Evolutionary conservation across 2,329 filamentous ascomycete species (phyloP), one percentile per base, ranked within the genome.

Genomic region (Nemania sp.): DNA sequence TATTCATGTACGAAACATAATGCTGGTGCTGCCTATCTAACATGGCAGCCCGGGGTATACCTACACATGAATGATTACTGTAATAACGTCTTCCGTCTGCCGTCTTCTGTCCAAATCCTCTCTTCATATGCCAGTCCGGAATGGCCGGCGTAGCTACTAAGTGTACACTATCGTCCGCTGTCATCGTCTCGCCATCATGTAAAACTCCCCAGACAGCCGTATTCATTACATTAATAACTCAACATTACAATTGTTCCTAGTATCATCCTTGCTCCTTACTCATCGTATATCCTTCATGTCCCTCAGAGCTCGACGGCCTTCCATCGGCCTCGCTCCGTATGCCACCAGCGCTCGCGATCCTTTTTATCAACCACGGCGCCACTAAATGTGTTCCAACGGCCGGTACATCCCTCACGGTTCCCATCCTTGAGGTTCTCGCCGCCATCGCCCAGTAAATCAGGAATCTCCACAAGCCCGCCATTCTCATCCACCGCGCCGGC

Each of bases 401-500:
- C 85, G 2, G 73, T 81, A 64, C 85, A 86, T 8, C 82, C 82
- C 22, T 81, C 80, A 1, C 78, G 75, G 6, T 47, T 68, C 10
- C 62, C 68, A 5, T 71, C 73, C 47, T 73, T 72, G 0, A 84
- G 70, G 24, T 79, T 80, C 74, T 88, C 87, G 18, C 84, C 86
- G 1, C 80, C 75, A 24, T 84, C 82, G 1, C 79, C 78, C 8
- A 87, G 72, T 18, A 90, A 71, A 59, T 89, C 86, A 5, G 80
- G 76, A 3, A 89, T 78, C 45, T 85, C 84, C 0, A 87, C 81
- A 2, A 90, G 78, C 1, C 87, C 86, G 18, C 88, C 86, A 55
- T 86, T 83, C 32, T 87, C 85, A 67, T 90, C 87, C 1, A 81
- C 81, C 1, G 83, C 86, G 0, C 88, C 88, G 0, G 77, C 72